These are phyloP conservation scores for Cutaneotrichosporon sp. DNA, from an alignment of 1,284 basidiomycete species.

Conservation along the genomic window DNA sequence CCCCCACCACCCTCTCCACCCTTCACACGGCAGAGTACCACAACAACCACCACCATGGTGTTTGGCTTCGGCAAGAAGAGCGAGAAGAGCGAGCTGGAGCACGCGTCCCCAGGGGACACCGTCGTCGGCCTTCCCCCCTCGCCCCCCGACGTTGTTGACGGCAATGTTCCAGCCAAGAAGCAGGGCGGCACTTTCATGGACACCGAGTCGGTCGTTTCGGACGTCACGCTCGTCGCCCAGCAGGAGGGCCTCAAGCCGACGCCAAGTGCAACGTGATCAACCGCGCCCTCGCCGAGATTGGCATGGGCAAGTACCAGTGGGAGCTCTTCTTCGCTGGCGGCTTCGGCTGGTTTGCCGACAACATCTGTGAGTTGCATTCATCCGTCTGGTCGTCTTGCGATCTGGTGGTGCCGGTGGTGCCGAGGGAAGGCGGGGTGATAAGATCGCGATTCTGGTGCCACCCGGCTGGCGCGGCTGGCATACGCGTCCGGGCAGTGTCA, in stretches of 20 bases:
- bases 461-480: too few species aligned
- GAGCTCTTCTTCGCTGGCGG: slow-evolving; percentile 63
- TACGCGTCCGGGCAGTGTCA: background rate
- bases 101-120: background rate
- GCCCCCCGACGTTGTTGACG: slow-evolving; percentile 1
- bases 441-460: background rate
- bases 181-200: slow-evolving; percentile 7
- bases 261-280: slow-evolving; percentile 41
- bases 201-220: slow-evolving; percentile 24
- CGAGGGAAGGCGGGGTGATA: background rate
- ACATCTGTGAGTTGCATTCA: slow-evolving; percentile 53
- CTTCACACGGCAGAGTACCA: too few species aligned
- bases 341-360: slow-evolving; percentile 51
- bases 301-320: slow-evolving; percentile 64
- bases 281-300: slow-evolving; percentile 54
- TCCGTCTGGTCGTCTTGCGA: too few species aligned
- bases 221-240: slow-evolving; percentile 25
- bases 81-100: background rate
- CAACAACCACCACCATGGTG: slow-evolving; percentile 3
- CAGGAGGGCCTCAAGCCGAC: slow-evolving; percentile 35
- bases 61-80: slow-evolving; percentile 7
- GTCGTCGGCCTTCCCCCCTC: background rate
- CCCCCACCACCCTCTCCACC: too few species aligned
- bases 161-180: slow-evolving; percentile 4
- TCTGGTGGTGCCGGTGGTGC: background rate